phyloP scores from a whole-genome alignment of 306 rosid species.

The Bauhinia variegata region DNA sequence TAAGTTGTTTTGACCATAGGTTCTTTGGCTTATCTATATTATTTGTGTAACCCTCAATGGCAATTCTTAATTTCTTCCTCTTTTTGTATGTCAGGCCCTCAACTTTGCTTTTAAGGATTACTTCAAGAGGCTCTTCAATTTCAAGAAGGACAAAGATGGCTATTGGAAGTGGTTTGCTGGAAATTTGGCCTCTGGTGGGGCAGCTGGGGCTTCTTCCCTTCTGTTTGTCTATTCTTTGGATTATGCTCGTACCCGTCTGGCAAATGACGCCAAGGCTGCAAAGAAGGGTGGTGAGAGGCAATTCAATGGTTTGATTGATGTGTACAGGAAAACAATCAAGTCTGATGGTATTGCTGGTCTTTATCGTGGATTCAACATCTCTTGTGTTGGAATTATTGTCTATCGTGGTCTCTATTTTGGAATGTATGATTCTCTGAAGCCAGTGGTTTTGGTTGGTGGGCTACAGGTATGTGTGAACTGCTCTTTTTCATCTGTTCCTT shows the following conservation, averaged over 20 bases:
- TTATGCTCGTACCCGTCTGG: conserved; percentile 82
- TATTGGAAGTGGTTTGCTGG: conserved; percentile 98
- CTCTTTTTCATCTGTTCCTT: neutral
- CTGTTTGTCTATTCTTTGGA: conserved; percentile 80
- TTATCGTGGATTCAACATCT: conserved; percentile 83
- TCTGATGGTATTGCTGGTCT: conserved; percentile 91
- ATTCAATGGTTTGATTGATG: conserved; percentile 83
- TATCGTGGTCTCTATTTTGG: conserved; percentile 94
- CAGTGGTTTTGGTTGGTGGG: conserved; percentile 72
- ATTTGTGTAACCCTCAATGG: neutral
- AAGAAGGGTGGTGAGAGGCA: conserved; percentile 92
- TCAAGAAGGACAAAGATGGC: conserved; percentile 83
- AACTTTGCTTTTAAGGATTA: conserved; percentile 94
- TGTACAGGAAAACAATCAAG: conserved; percentile 69
- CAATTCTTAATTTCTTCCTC: neutral
- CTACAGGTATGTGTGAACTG: conserved; percentile 59
- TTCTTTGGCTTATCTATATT: conserved; percentile 4
- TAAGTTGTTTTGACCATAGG: neutral
- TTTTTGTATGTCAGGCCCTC: conserved; percentile 62
- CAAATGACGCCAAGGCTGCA: conserved; percentile 79
- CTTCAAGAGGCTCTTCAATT: conserved; percentile 86
- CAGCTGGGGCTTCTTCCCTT: conserved; percentile 90
- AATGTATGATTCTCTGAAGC: conserved; percentile 88
- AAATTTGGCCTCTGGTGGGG: conserved; percentile 88
- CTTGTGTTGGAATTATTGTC: conserved; percentile 83